These are phyloP conservation scores for Brassica nigra DNA, from an alignment of 345 rosid genomes.

Conservation along the genomic window DNA sequence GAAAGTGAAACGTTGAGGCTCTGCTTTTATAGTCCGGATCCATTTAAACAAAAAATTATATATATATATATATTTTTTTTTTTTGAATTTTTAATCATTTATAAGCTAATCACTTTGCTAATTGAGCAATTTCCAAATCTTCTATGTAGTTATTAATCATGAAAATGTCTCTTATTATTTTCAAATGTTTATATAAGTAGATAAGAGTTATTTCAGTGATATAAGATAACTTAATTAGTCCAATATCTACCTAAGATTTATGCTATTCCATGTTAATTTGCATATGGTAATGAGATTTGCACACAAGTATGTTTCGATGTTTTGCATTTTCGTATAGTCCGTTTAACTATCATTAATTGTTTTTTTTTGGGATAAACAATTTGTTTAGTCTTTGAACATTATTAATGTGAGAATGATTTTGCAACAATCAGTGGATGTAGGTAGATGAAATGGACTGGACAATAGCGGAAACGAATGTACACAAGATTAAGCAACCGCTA, in stretches of 20 bases:
- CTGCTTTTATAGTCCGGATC: slow-evolving; percentile 5
- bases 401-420: background rate
- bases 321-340: background rate
- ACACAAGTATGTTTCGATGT: slow-evolving; percentile 8
- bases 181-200: background rate
- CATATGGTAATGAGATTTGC: background rate
- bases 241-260: background rate
- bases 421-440: background rate
- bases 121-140: background rate
- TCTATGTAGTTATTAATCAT: background rate
- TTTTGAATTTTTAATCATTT: background rate
- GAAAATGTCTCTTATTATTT: background rate
- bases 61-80: no score
- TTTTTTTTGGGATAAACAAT: background rate
- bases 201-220: background rate
- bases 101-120: background rate
- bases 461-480: slow-evolving; percentile 21
- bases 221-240: background rate
- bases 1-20: background rate
- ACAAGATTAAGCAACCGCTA: slow-evolving; percentile 12
- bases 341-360: slow-evolving; percentile 10
- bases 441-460: slow-evolving; percentile 33
- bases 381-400: background rate
- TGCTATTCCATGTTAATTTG: background rate
- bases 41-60: background rate